Evolutionary conservation across 2,329 filamentous ascomycete species (phyloP).

Genomic region (Gaeumannomyces tritici): DNA sequence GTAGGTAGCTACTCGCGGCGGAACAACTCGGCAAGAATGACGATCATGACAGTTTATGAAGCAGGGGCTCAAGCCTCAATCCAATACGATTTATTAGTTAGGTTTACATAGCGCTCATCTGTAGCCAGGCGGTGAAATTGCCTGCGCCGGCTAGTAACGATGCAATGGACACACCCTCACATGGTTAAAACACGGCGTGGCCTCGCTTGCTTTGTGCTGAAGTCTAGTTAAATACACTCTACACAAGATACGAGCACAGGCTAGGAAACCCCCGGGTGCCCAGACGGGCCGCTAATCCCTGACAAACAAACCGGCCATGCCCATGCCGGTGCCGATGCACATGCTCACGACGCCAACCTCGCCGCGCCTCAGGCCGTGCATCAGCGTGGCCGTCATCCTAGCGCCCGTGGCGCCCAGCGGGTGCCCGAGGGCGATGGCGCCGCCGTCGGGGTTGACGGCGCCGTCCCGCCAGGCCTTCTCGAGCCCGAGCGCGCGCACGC

Average conservation of each 20-base stretch:
- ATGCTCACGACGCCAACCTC: slow-evolving; percentile 83
- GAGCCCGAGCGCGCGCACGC: slow-evolving; percentile 59
- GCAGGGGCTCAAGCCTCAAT: not conserved
- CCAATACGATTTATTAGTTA: not conserved
- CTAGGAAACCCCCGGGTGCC: not conserved
- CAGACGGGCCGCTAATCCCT: slow-evolving; percentile 13
- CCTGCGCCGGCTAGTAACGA: not conserved
- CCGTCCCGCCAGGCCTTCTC: slow-evolving; percentile 51
- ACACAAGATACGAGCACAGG: not conserved
- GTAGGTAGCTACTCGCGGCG: not conserved
- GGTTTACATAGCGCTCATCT: not conserved
- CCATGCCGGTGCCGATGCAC: slow-evolving; percentile 81
- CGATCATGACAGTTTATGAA: not conserved
- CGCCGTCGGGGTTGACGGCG: slow-evolving; percentile 83
- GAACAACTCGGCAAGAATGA: not conserved
- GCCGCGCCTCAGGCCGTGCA: slow-evolving; percentile 57
- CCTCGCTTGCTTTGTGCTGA: not conserved
- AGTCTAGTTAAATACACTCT: too few relatives aligned
- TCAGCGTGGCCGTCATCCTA: slow-evolving; percentile 64
- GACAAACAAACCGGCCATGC: slow-evolving; percentile 37
- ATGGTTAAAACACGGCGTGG: not conserved
- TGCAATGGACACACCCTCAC: not conserved
- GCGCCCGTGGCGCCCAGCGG: slow-evolving; percentile 84
- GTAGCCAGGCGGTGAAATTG: not conserved
- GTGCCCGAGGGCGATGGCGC: slow-evolving; percentile 89